Conservation (phyloP, 257 asterid species). For the Gentiana dahurica region DNA sequence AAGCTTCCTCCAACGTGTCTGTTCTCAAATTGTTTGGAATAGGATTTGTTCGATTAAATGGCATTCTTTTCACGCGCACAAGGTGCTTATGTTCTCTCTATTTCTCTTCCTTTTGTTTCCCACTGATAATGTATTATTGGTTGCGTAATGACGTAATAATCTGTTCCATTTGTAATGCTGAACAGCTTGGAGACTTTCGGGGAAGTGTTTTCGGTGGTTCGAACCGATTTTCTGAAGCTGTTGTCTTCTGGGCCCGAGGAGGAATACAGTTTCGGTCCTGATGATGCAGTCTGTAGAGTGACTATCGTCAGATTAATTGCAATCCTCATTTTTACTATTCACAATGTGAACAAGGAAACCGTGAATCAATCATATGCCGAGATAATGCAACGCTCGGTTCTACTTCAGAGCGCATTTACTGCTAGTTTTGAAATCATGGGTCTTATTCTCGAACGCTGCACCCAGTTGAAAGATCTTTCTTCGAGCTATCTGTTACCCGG, state of each 20-base stretch:
- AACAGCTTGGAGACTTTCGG: conserved; percentile 81
- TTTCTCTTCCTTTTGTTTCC: too few species aligned
- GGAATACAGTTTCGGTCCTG: conserved; percentile 55
- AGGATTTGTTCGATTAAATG: conserved; percentile 74
- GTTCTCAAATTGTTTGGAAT: conserved; percentile 44
- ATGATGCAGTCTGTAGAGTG: conserved; percentile 58
- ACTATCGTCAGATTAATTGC: conserved; percentile 64
- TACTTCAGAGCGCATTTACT: conserved; percentile 70
- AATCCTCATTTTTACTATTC: conserved; percentile 71
- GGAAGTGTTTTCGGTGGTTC: conserved; percentile 62
- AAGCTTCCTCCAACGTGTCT: not conserved
- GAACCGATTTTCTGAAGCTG: conserved; percentile 55
- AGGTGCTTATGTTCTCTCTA: conserved; percentile 37
- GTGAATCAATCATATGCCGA: conserved; percentile 89
- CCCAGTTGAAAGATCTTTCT: conserved; percentile 67
- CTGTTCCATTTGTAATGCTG: conserved; percentile 13
- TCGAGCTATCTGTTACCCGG: conserved; percentile 80
- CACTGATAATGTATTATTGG: too few species aligned
- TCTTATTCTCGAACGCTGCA: conserved; percentile 60
- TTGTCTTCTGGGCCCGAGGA: conserved; percentile 68
- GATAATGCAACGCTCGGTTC: conserved; percentile 81
- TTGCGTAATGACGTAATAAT: not conserved
- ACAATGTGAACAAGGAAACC: conserved; percentile 63
- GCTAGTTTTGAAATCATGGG: conserved; percentile 82
- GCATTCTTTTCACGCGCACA: conserved; percentile 83